Conservation (phyloP, 2,329 filamentous ascomycete genomes). For the Sporothrix dimorphospora region DNA sequence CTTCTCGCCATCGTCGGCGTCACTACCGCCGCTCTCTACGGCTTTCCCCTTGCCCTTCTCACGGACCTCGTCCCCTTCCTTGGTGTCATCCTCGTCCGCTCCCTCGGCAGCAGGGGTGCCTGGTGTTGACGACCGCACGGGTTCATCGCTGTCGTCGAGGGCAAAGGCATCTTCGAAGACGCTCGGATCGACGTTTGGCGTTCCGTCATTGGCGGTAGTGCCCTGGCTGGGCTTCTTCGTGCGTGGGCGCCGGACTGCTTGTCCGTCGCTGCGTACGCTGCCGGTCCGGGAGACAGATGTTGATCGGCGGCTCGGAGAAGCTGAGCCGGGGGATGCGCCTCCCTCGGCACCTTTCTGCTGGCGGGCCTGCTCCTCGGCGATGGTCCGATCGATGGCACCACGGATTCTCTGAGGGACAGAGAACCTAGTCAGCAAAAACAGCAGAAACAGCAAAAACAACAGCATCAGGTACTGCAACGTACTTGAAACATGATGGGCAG, state of each 20-base stretch:
- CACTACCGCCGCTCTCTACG: background rate
- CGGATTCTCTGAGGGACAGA: constrained; percentile 67
- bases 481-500: constrained; percentile 38
- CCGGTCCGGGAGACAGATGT: constrained; percentile 48
- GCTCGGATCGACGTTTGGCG: constrained; percentile 73
- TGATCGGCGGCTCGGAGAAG: constrained; percentile 42
- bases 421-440: background rate
- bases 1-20: background rate
- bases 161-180: constrained; percentile 87
- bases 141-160: constrained; percentile 78
- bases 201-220: constrained; percentile 40
- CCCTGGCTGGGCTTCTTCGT: constrained; percentile 50
- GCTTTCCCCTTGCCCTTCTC: background rate
- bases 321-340: constrained; percentile 47
- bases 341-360: constrained; percentile 59
- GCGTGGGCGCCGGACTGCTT: constrained; percentile 42
- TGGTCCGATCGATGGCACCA: constrained; percentile 81
- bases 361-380: constrained; percentile 88
- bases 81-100: constrained; percentile 1
- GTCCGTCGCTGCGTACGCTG: constrained; percentile 42
- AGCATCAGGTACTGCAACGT: background rate
- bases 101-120: constrained; percentile 20
- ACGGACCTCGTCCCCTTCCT: background rate
- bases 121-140: constrained; percentile 50
- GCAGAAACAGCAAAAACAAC: background rate